Evolutionary conservation across 495 filamentous ascomycete genomes (phyloP).

Genomic region (Penicillium bovifimosum): DNA sequence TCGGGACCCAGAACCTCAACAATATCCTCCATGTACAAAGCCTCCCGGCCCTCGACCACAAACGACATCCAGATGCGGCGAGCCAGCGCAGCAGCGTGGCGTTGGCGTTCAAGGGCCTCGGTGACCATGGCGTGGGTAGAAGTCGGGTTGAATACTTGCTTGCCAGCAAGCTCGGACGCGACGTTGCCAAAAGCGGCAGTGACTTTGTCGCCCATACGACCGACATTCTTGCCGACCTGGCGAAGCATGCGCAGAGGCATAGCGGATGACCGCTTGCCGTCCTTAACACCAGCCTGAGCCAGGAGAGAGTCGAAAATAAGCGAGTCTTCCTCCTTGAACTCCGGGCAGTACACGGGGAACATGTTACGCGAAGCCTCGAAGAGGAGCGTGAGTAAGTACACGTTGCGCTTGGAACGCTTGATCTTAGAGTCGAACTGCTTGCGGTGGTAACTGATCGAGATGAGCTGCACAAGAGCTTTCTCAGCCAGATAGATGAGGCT

Average conservation of each 20-base stretch:
- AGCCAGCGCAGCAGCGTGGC: slow-evolving; percentile 80
- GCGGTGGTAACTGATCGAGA: slow-evolving; percentile 91
- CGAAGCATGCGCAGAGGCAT: slow-evolving; percentile 74
- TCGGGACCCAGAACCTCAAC: slow-evolving; percentile 76
- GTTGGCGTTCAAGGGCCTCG: slow-evolving; percentile 77
- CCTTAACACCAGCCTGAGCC: slow-evolving; percentile 13
- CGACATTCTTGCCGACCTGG: slow-evolving; percentile 58
- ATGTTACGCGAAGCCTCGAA: slow-evolving; percentile 83
- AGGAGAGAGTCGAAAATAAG: slow-evolving; percentile 76
- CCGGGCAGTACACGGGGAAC: slow-evolving; percentile 86
- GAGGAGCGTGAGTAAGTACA: slow-evolving; percentile 71
- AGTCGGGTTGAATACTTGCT: slow-evolving; percentile 86
- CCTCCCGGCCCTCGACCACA: slow-evolving; percentile 80
- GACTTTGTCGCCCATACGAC: slow-evolving; percentile 82
- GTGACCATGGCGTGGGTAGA: slow-evolving; percentile 84
- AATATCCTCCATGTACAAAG: slow-evolving; percentile 75
- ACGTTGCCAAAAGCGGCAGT: slow-evolving; percentile 91
- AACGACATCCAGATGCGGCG: slow-evolving; percentile 97
- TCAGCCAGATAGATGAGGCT: slow-evolving; percentile 72
- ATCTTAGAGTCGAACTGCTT: slow-evolving; percentile 87
- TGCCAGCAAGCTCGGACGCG: slow-evolving; percentile 88
- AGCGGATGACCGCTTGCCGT: slow-evolving; percentile 47
- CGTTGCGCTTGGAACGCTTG: slow-evolving; percentile 78
- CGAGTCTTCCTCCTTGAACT: slow-evolving; percentile 88
- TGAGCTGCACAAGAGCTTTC: slow-evolving; percentile 82